A percentile compares a stretch with the other conserved stretches of the same genome.
Evolutionary conservation across 2,329 filamentous ascomycete species (phyloP).

Genomic region (Paracoccidioides brasiliensis): DNA sequence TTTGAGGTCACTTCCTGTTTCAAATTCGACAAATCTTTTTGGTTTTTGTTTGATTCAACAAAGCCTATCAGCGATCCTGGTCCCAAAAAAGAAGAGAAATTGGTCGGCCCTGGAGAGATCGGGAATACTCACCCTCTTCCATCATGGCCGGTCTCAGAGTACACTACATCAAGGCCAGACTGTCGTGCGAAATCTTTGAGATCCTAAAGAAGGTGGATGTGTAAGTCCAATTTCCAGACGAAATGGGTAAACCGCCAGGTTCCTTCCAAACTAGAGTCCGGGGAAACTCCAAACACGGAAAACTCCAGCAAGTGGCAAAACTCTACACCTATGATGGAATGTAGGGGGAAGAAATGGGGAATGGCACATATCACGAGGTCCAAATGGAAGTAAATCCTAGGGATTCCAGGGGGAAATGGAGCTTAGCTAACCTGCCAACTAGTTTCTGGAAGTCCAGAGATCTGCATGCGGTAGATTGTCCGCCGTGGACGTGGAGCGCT

Average conservation of each 20-base stretch:
- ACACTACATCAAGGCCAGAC: slow-evolving; percentile 93
- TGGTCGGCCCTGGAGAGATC: background rate
- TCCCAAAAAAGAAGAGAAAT: background rate
- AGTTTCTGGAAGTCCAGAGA: slow-evolving; percentile 95
- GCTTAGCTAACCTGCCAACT: slow-evolving; percentile 93
- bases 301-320: slow-evolving; percentile 1
- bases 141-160: slow-evolving; percentile 85
- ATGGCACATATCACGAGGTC: background rate
- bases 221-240: slow-evolving; percentile 58
- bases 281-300: background rate
- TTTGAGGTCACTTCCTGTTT: slow-evolving; percentile 78
- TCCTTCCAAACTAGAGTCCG: background rate
- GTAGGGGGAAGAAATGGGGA: background rate
- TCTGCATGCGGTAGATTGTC: slow-evolving; percentile 93
- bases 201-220: slow-evolving; percentile 71
- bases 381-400: slow-evolving; percentile 5
- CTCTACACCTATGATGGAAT: background rate
- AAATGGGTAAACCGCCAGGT: slow-evolving; percentile 4
- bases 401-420: slow-evolving; percentile 20
- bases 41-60: background rate
- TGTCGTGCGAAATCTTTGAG: slow-evolving; percentile 98
- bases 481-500: slow-evolving; percentile 68
- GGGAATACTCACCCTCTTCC: slow-evolving; percentile 64
- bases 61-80: background rate
- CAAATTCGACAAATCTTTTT: slow-evolving; percentile 87